These are phyloP conservation scores for Seminavis robusta DNA, from an alignment of 108 stramenopile species.

Conservation along the genomic window DNA sequence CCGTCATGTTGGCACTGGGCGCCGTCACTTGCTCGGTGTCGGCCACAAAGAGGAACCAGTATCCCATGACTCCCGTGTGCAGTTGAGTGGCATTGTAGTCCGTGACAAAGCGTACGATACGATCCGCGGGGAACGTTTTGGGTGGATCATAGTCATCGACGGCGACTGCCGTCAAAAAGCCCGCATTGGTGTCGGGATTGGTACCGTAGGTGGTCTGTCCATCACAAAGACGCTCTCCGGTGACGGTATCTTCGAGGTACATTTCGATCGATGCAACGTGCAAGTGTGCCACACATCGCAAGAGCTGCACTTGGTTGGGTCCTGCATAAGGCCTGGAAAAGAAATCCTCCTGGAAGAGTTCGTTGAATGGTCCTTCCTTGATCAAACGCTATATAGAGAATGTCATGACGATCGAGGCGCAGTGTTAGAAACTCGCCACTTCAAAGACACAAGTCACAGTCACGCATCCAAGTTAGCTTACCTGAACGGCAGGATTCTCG, in stretches of 20 bases:
- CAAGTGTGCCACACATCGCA: slow-evolving; percentile 11
- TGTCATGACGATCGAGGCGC: too few species aligned
- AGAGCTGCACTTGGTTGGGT: neutral
- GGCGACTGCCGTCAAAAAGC: slow-evolving; percentile 6
- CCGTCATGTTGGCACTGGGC: neutral
- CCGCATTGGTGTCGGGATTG: slow-evolving; percentile 5
- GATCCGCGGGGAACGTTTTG: slow-evolving; percentile 5
- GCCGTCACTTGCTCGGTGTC: neutral
- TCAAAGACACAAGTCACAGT: too few species aligned
- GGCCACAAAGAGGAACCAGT: slow-evolving; percentile 9
- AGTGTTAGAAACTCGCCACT: too few species aligned
- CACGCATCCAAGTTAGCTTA: too few species aligned
- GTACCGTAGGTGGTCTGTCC: slow-evolving; percentile 7
- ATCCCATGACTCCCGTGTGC: slow-evolving; percentile 22
- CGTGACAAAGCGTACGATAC: slow-evolving; percentile 7
- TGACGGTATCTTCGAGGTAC: slow-evolving; percentile 15
- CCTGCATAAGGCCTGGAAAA: slow-evolving; percentile 6
- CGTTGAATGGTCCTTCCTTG: slow-evolving; percentile 7
- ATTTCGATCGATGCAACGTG: slow-evolving; percentile 16
- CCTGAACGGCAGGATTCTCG: neutral
- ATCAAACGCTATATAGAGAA: slow-evolving; percentile 12
- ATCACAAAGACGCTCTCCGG: slow-evolving; percentile 11
- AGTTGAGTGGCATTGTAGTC: slow-evolving; percentile 16
- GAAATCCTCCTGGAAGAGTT: slow-evolving; percentile 15
- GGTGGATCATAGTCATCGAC: slow-evolving; percentile 11